Conservation (phyloP, 139 green algal species). For the Dunaliella sp. region DNA sequence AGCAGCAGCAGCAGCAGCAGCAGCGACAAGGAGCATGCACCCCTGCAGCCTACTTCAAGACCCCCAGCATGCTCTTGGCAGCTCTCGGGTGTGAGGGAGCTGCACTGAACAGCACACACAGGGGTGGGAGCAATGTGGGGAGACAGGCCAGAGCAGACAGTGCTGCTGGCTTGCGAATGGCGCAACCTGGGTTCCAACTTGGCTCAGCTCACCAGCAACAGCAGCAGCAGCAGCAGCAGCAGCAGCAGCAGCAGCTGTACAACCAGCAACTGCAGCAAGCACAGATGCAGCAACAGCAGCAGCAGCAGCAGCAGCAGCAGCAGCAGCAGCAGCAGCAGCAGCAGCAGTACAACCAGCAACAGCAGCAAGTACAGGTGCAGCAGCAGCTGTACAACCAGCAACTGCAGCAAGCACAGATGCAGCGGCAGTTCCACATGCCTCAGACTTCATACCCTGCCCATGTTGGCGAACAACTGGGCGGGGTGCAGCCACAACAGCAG, state of each 20-base stretch:
- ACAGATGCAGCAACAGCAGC: neutral
- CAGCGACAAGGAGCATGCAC: neutral
- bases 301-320: constrained; percentile 1
- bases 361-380: neutral
- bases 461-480: too few relatives aligned
- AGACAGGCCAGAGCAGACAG: too few relatives aligned
- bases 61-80: neutral
- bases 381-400: neutral
- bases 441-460: too few relatives aligned
- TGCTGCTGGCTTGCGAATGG: too few relatives aligned
- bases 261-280: neutral
- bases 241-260: neutral
- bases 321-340: neutral
- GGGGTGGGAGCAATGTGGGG: too few relatives aligned
- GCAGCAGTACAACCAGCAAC: neutral
- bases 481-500: neutral
- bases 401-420: too few relatives aligned
- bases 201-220: too few relatives aligned
- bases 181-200: too few relatives aligned
- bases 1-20: neutral
- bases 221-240: neutral
- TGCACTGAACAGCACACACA: too few relatives aligned
- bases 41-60: neutral
- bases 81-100: neutral
- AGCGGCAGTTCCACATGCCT: too few relatives aligned